These are phyloP conservation scores for Podospora australis DNA, from an alignment of 495 filamentous ascomycete species.

Conservation along the genomic window DNA sequence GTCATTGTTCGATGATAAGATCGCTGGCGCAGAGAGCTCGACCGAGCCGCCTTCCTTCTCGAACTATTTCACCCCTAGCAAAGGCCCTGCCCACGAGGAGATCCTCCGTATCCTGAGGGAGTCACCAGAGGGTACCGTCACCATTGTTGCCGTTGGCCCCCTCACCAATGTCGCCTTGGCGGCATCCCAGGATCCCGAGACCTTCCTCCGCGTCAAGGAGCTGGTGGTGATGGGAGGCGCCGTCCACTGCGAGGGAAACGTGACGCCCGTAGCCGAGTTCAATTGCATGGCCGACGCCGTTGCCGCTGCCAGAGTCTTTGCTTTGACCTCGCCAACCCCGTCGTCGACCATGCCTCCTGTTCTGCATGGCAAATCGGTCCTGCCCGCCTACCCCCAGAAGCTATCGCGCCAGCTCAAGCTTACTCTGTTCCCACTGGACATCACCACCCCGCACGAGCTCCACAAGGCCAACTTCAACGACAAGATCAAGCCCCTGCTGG, in stretches of 20 bases:
- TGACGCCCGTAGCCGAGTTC: conserved; percentile 75
- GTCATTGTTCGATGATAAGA: conserved; percentile 61
- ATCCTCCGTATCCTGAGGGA: conserved; percentile 76
- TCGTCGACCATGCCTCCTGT: conserved; percentile 59
- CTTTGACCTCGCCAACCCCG: conserved; percentile 77
- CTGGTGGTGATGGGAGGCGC: conserved; percentile 96
- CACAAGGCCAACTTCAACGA: conserved; percentile 52
- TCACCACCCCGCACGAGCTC: conserved; percentile 71
- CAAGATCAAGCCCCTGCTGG: conserved; percentile 42
- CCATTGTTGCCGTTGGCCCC: conserved; percentile 82
- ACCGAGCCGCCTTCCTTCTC: conserved; percentile 38
- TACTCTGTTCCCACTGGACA: conserved; percentile 79
- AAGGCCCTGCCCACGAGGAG: conserved; percentile 65
- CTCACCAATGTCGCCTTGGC: conserved; percentile 88
- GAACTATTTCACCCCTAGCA: conserved; percentile 64
- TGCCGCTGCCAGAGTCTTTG: conserved; percentile 82
- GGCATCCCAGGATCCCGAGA: conserved; percentile 73
- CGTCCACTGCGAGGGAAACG: conserved; percentile 72
- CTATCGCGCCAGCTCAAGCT: conserved; percentile 64
- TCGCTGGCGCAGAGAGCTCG: conserved; percentile 28
- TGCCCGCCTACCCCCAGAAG: conserved; percentile 61
- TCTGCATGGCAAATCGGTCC: conserved; percentile 28
- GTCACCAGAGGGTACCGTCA: conserved; percentile 76
- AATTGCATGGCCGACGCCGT: conserved; percentile 77
- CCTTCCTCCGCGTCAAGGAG: conserved; percentile 82